phyloP scores from a whole-genome alignment of 768 basidiomycete species.

The Ramaria sp. region DNA sequence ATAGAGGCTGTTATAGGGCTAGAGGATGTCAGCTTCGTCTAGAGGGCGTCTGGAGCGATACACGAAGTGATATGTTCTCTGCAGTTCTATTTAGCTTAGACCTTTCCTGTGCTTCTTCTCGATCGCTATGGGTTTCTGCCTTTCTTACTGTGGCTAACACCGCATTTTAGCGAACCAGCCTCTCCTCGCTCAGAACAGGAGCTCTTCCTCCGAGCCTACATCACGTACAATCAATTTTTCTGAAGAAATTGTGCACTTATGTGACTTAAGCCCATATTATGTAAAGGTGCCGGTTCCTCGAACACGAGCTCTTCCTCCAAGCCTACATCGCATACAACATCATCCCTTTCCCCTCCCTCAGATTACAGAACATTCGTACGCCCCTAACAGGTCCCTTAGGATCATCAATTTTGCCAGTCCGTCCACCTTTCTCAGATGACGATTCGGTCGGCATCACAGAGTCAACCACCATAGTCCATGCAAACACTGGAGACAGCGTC shows the following conservation, averaged over 20 bases:
- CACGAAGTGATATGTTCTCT: slow-evolving; percentile 25
- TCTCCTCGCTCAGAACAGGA: background rate
- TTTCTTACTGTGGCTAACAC: slow-evolving; percentile 15
- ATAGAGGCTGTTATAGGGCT: slow-evolving; percentile 41
- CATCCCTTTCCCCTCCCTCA: too few species aligned
- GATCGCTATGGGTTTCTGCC: slow-evolving; percentile 30
- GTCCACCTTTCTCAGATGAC: slow-evolving; percentile 27
- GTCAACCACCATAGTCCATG: slow-evolving; percentile 27
- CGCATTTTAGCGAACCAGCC: slow-evolving; percentile 26
- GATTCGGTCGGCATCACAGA: slow-evolving; percentile 27
- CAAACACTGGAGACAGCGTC: slow-evolving; percentile 7
- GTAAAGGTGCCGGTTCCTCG: too few species aligned
- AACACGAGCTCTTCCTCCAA: slow-evolving; percentile 8
- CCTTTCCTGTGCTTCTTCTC: slow-evolving; percentile 24
- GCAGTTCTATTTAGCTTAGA: slow-evolving; percentile 18
- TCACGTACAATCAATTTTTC: background rate
- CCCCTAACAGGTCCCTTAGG: slow-evolving; percentile 30
- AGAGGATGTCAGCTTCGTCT: slow-evolving; percentile 39
- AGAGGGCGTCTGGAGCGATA: slow-evolving; percentile 35
- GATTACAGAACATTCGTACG: slow-evolving; percentile 60
- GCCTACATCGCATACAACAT: slow-evolving; percentile 3
- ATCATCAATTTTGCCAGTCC: slow-evolving; percentile 67
- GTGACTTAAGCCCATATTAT: too few species aligned
- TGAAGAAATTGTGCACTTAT: too few species aligned
- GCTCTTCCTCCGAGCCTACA: slow-evolving; percentile 9